Percentiles rank a stretch among this genome's conserved stretches.
Conservation (phyloP, 2,329 filamentous ascomycete genomes). For the Keithomyces neogunnii region DNA sequence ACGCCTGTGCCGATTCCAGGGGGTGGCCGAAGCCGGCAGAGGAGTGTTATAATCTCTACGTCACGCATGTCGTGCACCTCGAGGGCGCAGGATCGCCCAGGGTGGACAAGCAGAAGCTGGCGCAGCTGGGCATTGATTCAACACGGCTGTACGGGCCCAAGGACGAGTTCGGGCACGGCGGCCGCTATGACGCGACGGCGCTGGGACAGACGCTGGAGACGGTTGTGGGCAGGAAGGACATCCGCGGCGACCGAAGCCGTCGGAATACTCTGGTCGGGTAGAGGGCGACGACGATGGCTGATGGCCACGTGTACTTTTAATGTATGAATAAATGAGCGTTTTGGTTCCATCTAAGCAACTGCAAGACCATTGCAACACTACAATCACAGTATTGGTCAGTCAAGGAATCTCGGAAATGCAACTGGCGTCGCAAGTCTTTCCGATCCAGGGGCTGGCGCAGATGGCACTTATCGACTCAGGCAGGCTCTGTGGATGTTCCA, state of each 20-base stretch:
- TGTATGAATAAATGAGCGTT: too few relatives aligned
- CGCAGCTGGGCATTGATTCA: conserved; percentile 63
- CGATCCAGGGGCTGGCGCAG: too few relatives aligned
- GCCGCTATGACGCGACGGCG: conserved; percentile 67
- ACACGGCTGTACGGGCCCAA: conserved; percentile 68
- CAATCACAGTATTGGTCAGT: too few relatives aligned
- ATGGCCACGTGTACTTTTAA: too few relatives aligned
- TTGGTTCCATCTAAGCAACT: too few relatives aligned
- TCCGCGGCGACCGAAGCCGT: conserved; percentile 27
- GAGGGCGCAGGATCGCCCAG: conserved; percentile 61
- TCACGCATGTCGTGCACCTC: conserved; percentile 78
- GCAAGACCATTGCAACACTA: too few relatives aligned
- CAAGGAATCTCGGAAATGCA: too few relatives aligned
- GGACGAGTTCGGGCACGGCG: conserved; percentile 30
- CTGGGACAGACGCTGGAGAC: conserved; percentile 68
- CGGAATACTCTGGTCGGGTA: conserved; percentile 35
- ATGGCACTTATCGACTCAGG: too few relatives aligned
- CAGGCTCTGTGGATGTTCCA: too few relatives aligned
- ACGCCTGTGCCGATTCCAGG: conserved; percentile 63
- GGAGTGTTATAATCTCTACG: conserved; percentile 55
- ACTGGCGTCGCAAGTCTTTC: too few relatives aligned
- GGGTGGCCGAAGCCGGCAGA: conserved; percentile 30
- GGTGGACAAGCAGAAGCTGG: conserved; percentile 59
- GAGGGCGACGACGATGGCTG: conserved; percentile 13
- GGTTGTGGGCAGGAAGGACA: conserved; percentile 54